Conservation (phyloP, 371 early-diverging fungal genomes). For the Nematocida ausubeli region DNA sequence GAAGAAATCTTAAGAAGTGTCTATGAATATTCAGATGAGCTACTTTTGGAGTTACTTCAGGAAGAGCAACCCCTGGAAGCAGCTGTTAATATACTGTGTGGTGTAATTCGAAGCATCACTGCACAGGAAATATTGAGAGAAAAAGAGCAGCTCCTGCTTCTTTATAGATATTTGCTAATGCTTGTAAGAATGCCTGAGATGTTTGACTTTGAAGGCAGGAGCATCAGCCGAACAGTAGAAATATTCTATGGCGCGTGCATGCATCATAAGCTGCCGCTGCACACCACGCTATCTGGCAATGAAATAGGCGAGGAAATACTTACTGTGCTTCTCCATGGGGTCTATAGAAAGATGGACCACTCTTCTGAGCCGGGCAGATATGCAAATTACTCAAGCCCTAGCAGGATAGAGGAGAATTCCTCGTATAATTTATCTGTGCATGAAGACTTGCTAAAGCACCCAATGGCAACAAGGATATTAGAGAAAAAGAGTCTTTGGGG, state of each 20-base stretch:
- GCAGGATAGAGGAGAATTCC: neutral
- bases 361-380: neutral
- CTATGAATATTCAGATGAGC: slow-evolving; percentile 21
- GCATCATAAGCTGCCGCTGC: neutral
- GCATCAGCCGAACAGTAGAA: neutral
- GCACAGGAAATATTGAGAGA: neutral
- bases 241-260: neutral
- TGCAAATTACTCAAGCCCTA: neutral
- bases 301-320: slow-evolving; percentile 19
- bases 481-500: neutral
- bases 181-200: slow-evolving; percentile 1
- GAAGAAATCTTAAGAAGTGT: slow-evolving; percentile 19
- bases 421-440: neutral
- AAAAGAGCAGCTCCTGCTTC: neutral
- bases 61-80: neutral
- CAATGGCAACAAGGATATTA: neutral
- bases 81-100: neutral
- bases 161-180: slow-evolving; percentile 10
- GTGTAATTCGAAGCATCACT: neutral
- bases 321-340: neutral
- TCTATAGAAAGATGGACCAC: neutral
- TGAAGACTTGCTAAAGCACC: neutral
- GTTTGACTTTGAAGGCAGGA: neutral
- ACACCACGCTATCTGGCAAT: neutral
- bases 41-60: slow-evolving; percentile 15